Base-by-base conservation (phyloP, 306 rosid genomes). In the Cicer pinnatifidum region DNA sequence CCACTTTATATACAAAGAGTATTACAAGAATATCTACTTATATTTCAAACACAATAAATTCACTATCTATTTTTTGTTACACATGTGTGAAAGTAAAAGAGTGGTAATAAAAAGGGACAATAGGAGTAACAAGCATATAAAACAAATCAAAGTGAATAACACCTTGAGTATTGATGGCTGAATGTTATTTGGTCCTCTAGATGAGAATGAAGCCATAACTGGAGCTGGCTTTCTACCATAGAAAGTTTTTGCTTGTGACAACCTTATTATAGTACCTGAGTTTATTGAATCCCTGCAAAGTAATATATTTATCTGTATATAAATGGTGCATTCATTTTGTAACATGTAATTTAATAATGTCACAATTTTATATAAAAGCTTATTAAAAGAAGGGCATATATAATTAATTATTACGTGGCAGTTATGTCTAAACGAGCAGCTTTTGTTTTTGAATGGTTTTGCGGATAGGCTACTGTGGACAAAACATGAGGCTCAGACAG, bases 401-500 rank as follows among this genome's bases (percentile, higher is more conserved):
- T 23, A 23, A 23, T 23, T 23, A 23, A 23, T 23, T 23, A 16
- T 41, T 78, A 78, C 82, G 67, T 71, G 10, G 82, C 67, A 10
- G 58, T 61, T 50, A 7, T 9, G 57, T 8, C 58, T 6, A 37
- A 37, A 59, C n/a, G 1, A 47, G 4, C 10, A 11, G 57, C 33
- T 0, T 7, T 16, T 57, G 69, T 58, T 37, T 0, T 6, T 4
- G 2, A 0, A 16, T 11, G 73, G 0, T 0, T 0, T 2, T 5
- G 1, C 6, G n/a, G 15, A 3, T 1, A 2, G 58, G 2, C 33
- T 6, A 71, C 62, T 57, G 87, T 75, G 8, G 89, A 85, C 15
- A 90, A 71, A 45, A 80, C 53, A 46, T 86, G 91, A 77, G 89
- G 72, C 78, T 90, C 96, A 2, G 88, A 72, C 6, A 69, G 33